phyloP scores from a whole-genome alignment of 2,329 filamentous ascomycete species.

The Elsinoe australis region DNA sequence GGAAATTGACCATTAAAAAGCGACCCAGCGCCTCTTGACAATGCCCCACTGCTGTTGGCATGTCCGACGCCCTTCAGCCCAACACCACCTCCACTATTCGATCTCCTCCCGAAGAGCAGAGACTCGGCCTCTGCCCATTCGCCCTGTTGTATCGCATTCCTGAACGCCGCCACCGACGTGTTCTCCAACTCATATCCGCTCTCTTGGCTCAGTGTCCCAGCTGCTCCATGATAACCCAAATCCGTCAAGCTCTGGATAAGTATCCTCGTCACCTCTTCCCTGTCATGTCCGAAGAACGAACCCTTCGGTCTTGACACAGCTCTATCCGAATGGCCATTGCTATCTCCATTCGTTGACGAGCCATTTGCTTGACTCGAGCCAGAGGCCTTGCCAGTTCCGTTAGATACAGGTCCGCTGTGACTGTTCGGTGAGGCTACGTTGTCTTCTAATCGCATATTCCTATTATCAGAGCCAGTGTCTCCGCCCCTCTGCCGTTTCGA shows the following conservation, averaged over 20 bases:
- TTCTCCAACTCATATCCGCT: conserved; percentile 86
- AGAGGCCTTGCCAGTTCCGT: too few species aligned
- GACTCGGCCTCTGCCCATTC: conserved; percentile 80
- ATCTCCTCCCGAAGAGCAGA: conserved; percentile 53
- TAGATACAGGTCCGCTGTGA: not conserved
- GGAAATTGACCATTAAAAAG: conserved; percentile 26
- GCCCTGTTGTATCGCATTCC: conserved; percentile 69
- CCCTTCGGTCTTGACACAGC: conserved; percentile 20
- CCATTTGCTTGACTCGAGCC: conserved; percentile 11
- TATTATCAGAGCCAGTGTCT: not conserved
- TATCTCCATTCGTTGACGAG: conserved; percentile 14
- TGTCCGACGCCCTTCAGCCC: conserved; percentile 28
- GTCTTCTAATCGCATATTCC: conserved; percentile 16
- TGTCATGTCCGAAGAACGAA: conserved; percentile 74
- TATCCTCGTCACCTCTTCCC: conserved; percentile 87
- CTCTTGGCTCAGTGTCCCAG: conserved; percentile 64
- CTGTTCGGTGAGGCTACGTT: not conserved
- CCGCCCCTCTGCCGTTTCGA: conserved; percentile 17
- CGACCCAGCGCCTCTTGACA: conserved; percentile 22
- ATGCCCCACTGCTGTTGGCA: conserved; percentile 14
- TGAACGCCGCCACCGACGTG: conserved; percentile 75
- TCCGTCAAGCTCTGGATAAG: conserved; percentile 86
- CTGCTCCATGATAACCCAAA: conserved; percentile 75
- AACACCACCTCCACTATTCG: conserved; percentile 39
- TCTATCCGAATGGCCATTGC: conserved; percentile 2